Conservation (phyloP, 805 yeast genomes). For the Zygosaccharomyces siamensis region DNA sequence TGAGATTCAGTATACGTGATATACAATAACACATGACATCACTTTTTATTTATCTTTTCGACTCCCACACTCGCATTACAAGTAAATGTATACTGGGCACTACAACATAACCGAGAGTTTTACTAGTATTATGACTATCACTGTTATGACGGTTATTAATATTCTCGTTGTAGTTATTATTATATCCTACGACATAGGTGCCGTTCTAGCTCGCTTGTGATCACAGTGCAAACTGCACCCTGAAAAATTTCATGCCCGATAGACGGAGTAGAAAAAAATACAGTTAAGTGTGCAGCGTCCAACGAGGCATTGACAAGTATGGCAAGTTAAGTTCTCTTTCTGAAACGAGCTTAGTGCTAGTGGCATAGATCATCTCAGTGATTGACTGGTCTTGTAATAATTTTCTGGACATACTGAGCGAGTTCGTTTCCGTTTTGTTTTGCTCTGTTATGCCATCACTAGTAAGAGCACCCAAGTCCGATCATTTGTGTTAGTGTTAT, state of each 20-base stretch:
- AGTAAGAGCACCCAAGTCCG: background rate
- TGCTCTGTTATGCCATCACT: background rate
- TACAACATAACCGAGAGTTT: too few relatives aligned
- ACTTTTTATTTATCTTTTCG: background rate
- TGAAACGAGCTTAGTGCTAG: too few relatives aligned
- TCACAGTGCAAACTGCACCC: slow-evolving; percentile 14
- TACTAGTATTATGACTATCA: too few relatives aligned
- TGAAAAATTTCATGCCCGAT: slow-evolving; percentile 12
- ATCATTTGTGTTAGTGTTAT: background rate
- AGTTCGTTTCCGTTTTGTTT: background rate
- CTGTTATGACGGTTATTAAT: background rate
- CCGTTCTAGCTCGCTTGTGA: background rate
- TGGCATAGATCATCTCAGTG: too few relatives aligned
- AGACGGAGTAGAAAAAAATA: slow-evolving; percentile 3
- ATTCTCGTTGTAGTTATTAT: background rate
- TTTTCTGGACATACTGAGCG: too few relatives aligned
- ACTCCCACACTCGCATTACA: background rate
- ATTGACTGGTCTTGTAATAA: too few relatives aligned
- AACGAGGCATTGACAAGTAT: background rate
- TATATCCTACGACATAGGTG: background rate
- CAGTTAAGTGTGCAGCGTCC: slow-evolving; percentile 1
- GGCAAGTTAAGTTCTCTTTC: too few relatives aligned
- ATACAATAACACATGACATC: background rate
- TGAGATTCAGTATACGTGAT: background rate
- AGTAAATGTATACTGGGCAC: too few relatives aligned